Percentiles rank a stretch among this genome's conserved stretches.
These are phyloP conservation scores for Apiospora sp. DNA, from an alignment of 2,329 filamentous ascomycete genomes.

Conservation along the genomic window DNA sequence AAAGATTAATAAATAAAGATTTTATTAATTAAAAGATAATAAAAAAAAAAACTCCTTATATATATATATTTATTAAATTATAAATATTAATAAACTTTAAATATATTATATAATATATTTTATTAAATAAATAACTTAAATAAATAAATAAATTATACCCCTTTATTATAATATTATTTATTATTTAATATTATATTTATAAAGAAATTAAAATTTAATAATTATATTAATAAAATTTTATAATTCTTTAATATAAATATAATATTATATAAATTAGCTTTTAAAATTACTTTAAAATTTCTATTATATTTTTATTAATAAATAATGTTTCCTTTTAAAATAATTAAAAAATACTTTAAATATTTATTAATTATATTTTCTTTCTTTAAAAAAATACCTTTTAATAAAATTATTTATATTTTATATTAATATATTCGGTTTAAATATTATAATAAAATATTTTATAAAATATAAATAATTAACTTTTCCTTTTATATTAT, in stretches of 20 bases:
- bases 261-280: neutral
- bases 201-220: neutral
- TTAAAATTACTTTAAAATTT: neutral
- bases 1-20: neutral
- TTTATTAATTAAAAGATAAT: neutral
- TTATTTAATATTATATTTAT: neutral
- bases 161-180: neutral
- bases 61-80: neutral
- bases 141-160: neutral
- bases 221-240: neutral
- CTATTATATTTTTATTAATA: neutral
- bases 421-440: neutral
- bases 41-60: neutral
- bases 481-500: neutral
- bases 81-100: neutral
- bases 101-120: neutral
- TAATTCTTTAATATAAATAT: neutral
- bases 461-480: neutral
- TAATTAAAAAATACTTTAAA: neutral
- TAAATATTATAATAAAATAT: neutral
- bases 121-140: neutral
- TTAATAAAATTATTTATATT: too few relatives aligned
- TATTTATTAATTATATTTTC: neutral
- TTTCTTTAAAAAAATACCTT: neutral
- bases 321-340: neutral